Evolutionary conservation across 805 yeast genomes (phyloP), one percentile per base, ranked within the genome.

Genomic region (Ogataea minuta): DNA sequence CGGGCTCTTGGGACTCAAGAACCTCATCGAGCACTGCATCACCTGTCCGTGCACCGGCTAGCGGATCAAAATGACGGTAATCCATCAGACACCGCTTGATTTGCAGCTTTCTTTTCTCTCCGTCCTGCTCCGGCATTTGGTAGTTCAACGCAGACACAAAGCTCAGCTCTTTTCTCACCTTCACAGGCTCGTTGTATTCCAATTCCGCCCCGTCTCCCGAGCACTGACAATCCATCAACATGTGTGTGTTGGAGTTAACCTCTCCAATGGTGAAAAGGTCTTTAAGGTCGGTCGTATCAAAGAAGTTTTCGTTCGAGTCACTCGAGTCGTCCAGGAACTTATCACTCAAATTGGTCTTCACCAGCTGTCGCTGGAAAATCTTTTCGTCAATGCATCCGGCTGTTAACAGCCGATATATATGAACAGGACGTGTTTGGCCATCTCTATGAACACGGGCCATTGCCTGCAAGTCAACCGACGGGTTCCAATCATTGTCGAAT

Each of bases 401-500:
- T 0, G 95, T 84, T 29, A 93, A 63, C 13, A 93, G 61, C 49
- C 99, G 71, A 56, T 93, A 93, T 21, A 91, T 80, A 56, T 67
- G 82, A 9, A 89, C 93, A 0, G 87, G 87, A 32, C 64, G 73
- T 33, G 63, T 75, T 58, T 93, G 99, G 0, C 99, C 99, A 59
- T 91, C 97, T 52, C 99, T 70, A 56, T 91, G 96, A 6, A 93
- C 81, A 46, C 99, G 67, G 1, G 97, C 95, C 95, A 91, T 86
- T 0, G 97, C 95, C 59, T 93, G 99, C 23, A 84, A 60, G 56
- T 93, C 99, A 9, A 82, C 72, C 0, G 96, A 78, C 0, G 99
- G 99, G 48, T 93, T 93, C 99, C 99, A 93, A 56, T 93, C 98
- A 48, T 93, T 87, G 57, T 93, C 99, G 55, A 86, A 84, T 15